A percentile compares a stretch with the other conserved stretches of the same genome.
phyloP scores from a whole-genome alignment of 2,329 filamentous ascomycete genomes.

The Cladosporium sphaerospermum region DNA sequence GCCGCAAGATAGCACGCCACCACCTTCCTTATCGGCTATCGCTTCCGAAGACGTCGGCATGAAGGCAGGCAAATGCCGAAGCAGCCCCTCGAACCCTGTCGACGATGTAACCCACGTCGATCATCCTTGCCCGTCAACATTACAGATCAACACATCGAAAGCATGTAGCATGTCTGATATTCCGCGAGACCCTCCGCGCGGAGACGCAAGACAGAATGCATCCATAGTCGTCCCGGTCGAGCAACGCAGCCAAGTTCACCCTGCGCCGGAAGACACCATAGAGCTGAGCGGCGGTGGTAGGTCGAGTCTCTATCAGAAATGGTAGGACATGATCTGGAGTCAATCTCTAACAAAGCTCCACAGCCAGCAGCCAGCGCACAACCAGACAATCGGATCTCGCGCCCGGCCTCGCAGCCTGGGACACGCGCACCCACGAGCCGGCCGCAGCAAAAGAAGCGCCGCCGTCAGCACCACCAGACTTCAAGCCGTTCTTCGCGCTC shows the following conservation, averaged over 20 bases:
- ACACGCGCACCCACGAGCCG: slow-evolving; percentile 6
- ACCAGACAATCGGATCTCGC: slow-evolving; percentile 9
- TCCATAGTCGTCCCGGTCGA: slow-evolving; percentile 1
- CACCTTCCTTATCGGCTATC: slow-evolving; percentile 4
- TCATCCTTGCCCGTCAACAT: too few relatives aligned
- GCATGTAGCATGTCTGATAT: slow-evolving; percentile 11
- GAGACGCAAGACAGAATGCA: background rate
- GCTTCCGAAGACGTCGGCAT: background rate
- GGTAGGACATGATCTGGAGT: background rate
- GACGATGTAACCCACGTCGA: too few relatives aligned
- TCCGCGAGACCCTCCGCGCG: slow-evolving; percentile 1
- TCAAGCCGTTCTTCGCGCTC: slow-evolving; percentile 79
- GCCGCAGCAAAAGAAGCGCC: background rate
- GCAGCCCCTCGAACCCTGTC: background rate
- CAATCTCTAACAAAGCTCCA: background rate
- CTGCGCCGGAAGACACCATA: background rate
- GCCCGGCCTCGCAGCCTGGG: slow-evolving; percentile 8
- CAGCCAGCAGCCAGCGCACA: slow-evolving; percentile 8
- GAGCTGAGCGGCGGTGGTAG: slow-evolving; percentile 11
- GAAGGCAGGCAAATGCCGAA: background rate
- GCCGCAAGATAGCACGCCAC: slow-evolving; percentile 9
- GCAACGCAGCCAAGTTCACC: background rate
- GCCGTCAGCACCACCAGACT: slow-evolving; percentile 39
- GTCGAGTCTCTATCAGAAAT: background rate
- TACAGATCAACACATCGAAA: background rate